These are phyloP conservation scores for Exsudoporus floridanus DNA, from an alignment of 1,284 basidiomycete genomes.

Conservation along the genomic window DNA sequence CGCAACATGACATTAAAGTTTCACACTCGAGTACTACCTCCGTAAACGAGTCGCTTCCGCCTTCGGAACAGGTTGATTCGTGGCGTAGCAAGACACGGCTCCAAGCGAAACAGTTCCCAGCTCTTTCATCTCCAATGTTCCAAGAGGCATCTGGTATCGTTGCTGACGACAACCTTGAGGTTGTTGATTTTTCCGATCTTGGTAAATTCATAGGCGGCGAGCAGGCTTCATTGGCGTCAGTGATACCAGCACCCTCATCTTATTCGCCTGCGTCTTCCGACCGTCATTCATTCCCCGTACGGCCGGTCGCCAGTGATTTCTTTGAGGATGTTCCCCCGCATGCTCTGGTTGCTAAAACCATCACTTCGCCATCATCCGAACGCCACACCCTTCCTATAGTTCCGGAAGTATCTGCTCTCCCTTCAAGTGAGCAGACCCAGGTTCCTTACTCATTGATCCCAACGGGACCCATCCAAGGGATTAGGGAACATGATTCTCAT, in stretches of 20 bases:
- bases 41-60: constrained; percentile 25
- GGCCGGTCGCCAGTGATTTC: constrained; percentile 67
- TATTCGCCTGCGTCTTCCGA: constrained; percentile 19
- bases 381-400: constrained; percentile 18
- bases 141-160: constrained; percentile 47
- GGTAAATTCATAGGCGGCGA: constrained; percentile 58
- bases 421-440: constrained; percentile 12
- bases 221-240: constrained; percentile 10
- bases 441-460: neutral
- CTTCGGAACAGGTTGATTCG: constrained; percentile 49
- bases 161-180: constrained; percentile 62
- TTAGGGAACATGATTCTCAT: constrained; percentile 22
- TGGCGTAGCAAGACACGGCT: constrained; percentile 58
- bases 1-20: constrained; percentile 29
- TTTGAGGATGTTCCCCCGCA: constrained; percentile 49
- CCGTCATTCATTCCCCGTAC: constrained; percentile 29
- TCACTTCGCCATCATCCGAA: constrained; percentile 23
- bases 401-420: constrained; percentile 16
- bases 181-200: constrained; percentile 76
- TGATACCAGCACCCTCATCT: constrained; percentile 17
- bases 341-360: constrained; percentile 39
- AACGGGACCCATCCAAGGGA: constrained; percentile 6
- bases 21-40: constrained; percentile 23
- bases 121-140: constrained; percentile 41
- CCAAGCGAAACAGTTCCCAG: constrained; percentile 23